phyloP scores from a whole-genome alignment of 2,329 filamentous ascomycete species.

The Diaporthe aspalathi region DNA sequence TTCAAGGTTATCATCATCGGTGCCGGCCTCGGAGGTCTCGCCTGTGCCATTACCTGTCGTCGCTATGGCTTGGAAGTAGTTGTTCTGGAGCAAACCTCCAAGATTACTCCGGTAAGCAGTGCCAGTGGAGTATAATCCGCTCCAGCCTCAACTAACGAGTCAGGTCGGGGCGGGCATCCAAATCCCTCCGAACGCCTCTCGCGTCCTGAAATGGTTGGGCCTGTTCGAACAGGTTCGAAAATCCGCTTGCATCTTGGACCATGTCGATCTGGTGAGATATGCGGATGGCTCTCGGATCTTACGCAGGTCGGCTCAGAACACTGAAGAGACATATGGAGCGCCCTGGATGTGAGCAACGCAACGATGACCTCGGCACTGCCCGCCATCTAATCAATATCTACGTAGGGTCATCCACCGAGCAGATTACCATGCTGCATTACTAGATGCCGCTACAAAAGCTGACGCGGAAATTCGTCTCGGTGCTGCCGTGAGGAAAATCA shows the following conservation, averaged over 20 bases:
- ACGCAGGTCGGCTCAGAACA: neutral
- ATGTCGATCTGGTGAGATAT: neutral
- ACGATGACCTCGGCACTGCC: neutral
- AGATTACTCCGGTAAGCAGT: neutral
- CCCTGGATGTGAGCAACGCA: constrained; percentile 13
- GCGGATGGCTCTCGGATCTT: neutral
- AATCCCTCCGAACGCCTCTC: constrained; percentile 25
- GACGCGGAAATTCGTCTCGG: constrained; percentile 27
- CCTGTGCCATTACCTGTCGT: constrained; percentile 9
- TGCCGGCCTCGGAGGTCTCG: constrained; percentile 9
- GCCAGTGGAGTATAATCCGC: neutral
- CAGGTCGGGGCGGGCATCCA: constrained; percentile 30
- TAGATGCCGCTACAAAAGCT: constrained; percentile 26
- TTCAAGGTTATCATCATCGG: constrained; percentile 7
- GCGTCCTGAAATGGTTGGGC: constrained; percentile 5
- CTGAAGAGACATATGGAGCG: constrained; percentile 27
- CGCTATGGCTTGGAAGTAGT: constrained; percentile 17
- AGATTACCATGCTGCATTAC: constrained; percentile 34
- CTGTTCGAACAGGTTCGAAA: constrained; percentile 20
- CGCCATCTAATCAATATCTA: neutral
- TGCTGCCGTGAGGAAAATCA: constrained; percentile 9
- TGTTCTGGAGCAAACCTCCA: constrained; percentile 1
- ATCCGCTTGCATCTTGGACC: constrained; percentile 1
- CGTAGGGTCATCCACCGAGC: constrained; percentile 33
- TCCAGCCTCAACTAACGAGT: neutral